Conservation (phyloP, 2,329 filamentous ascomycete species). For the Aciculosporium take region DNA sequence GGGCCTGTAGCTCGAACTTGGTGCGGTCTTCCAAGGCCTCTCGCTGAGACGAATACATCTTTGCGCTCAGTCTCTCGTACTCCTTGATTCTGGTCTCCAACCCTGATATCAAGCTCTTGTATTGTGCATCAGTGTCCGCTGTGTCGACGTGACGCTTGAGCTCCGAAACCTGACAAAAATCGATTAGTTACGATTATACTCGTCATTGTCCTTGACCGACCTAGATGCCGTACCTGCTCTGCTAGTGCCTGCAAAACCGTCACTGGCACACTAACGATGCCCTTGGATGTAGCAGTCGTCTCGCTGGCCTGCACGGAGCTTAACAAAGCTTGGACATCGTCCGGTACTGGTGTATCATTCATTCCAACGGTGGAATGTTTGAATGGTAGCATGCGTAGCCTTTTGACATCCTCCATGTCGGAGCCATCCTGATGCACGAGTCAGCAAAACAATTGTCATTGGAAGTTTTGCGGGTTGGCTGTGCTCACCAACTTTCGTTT, state of each 20-base stretch:
- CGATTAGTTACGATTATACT: background rate
- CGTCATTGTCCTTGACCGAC: background rate
- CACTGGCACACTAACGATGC: conserved; percentile 17
- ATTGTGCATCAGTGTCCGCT: conserved; percentile 19
- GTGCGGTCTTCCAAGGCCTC: conserved; percentile 37
- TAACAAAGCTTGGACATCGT: conserved; percentile 18
- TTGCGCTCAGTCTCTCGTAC: conserved; percentile 27
- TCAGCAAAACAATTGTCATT: background rate
- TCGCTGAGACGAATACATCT: conserved; percentile 33
- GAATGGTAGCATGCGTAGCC: conserved; percentile 14
- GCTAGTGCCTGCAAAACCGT: conserved; percentile 24
- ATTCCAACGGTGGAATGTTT: conserved; percentile 10
- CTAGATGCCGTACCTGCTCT: conserved; percentile 19
- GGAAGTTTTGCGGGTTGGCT: too few species aligned
- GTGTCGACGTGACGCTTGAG: conserved; percentile 14
- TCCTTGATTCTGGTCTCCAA: conserved; percentile 33
- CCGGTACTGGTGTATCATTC: conserved; percentile 18
- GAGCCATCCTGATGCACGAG: conserved; percentile 17
- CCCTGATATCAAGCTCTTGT: conserved; percentile 26
- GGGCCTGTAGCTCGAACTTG: conserved; percentile 31
- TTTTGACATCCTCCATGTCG: conserved; percentile 17
- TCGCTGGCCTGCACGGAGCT: conserved; percentile 9
- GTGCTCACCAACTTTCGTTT: conserved; percentile 36
- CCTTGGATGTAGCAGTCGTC: conserved; percentile 7
- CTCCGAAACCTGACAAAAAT: conserved; percentile 15